Percentiles rank a stretch among this genome's conserved stretches.
These are phyloP conservation scores for Clohesyomyces aquaticus DNA, from an alignment of 495 filamentous ascomycete genomes.

Conservation along the genomic window DNA sequence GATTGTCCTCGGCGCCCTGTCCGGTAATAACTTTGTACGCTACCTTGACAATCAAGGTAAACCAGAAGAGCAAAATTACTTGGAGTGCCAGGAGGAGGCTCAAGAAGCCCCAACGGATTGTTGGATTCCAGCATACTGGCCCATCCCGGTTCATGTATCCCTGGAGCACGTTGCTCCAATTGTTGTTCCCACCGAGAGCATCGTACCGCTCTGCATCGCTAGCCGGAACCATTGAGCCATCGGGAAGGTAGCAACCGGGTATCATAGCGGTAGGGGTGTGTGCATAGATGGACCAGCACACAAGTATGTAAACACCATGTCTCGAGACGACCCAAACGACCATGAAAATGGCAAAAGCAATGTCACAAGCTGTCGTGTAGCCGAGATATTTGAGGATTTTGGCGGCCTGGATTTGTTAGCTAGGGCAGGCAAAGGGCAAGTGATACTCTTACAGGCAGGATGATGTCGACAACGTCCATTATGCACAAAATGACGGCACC, in stretches of 20 bases:
- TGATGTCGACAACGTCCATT: constrained; percentile 92
- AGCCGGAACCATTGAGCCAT: constrained; percentile 57
- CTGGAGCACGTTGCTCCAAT: constrained; percentile 64
- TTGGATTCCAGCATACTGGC: constrained; percentile 73
- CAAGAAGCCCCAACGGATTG: constrained; percentile 75
- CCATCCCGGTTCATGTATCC: constrained; percentile 71
- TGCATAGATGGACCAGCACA: constrained; percentile 80
- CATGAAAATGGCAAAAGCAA: constrained; percentile 85
- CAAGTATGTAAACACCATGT: constrained; percentile 75
- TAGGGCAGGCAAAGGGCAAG: not conserved
- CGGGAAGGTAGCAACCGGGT: constrained; percentile 71
- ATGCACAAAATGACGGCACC: constrained; percentile 86
- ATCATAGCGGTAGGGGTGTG: constrained; percentile 65
- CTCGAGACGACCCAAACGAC: constrained; percentile 80
- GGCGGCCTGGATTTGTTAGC: constrained; percentile 64
- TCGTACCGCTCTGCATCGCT: constrained; percentile 52
- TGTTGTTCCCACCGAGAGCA: constrained; percentile 57
- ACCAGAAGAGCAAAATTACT: constrained; percentile 81
- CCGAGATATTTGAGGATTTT: constrained; percentile 93
- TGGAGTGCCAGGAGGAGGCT: constrained; percentile 77
- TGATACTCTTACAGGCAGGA: constrained; percentile 71
- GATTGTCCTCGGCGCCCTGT: constrained; percentile 78
- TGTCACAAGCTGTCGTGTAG: constrained; percentile 74
- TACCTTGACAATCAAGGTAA: constrained; percentile 81
- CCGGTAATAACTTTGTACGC: constrained; percentile 75